Evolutionary conservation across 2,329 filamentous ascomycete species (phyloP).

Genomic region (Verticillium longisporum): DNA sequence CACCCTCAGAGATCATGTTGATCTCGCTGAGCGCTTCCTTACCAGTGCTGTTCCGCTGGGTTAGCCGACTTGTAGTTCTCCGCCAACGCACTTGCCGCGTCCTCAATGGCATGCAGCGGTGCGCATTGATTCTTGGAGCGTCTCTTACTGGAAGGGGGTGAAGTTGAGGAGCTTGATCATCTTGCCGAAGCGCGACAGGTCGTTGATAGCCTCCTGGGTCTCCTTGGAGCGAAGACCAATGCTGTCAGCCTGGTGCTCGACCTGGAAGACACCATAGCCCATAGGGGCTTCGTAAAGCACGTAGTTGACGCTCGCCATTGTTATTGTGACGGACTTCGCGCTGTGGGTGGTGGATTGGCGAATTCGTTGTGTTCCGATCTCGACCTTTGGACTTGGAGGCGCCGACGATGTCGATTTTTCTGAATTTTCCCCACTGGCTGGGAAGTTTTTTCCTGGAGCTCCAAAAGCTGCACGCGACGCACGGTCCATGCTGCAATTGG

Average conservation of each 20-base stretch:
- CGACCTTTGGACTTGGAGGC: neutral
- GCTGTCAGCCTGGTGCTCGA: constrained; percentile 81
- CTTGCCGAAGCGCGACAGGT: constrained; percentile 92
- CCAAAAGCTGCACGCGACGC: constrained; percentile 8
- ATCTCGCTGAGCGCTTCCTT: constrained; percentile 89
- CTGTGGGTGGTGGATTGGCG: constrained; percentile 2
- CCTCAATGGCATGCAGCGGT: neutral
- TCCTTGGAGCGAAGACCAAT: constrained; percentile 90
- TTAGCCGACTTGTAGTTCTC: neutral
- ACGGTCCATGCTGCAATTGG: neutral
- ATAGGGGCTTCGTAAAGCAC: constrained; percentile 89
- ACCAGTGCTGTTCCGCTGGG: constrained; percentile 27
- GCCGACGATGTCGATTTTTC: constrained; percentile 6
- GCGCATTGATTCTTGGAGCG: neutral
- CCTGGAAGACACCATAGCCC: constrained; percentile 95
- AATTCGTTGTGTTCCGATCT: constrained; percentile 2
- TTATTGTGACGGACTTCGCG: constrained; percentile 14
- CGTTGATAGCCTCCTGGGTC: constrained; percentile 78
- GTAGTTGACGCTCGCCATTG: constrained; percentile 71
- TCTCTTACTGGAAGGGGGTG: constrained; percentile 78
- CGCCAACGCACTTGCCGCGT: neutral
- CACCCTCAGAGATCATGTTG: constrained; percentile 91
- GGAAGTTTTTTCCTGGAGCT: constrained; percentile 13
- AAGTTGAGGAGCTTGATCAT: constrained; percentile 92
- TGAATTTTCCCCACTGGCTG: constrained; percentile 13